phyloP scores from a whole-genome alignment of 2,329 filamentous ascomycete species.

The Curvularia eragrostidis region DNA sequence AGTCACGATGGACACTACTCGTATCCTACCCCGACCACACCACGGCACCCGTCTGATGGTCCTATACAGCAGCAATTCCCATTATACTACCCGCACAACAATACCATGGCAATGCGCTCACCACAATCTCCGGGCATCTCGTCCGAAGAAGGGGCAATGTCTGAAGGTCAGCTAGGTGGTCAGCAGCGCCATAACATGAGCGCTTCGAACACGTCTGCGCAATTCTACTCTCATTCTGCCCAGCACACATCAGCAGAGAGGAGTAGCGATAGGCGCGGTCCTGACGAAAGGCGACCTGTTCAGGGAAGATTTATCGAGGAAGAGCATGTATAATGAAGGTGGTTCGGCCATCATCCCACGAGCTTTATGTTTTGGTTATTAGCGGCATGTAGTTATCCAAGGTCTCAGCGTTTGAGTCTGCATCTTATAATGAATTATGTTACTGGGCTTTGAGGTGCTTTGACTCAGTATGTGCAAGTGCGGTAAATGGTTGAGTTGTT shows the following conservation, averaged over 20 bases:
- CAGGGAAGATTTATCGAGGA: conserved; percentile 19
- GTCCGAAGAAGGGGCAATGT: conserved; percentile 24
- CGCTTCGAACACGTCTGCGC: neutral
- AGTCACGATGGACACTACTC: conserved; percentile 32
- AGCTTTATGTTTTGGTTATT: neutral
- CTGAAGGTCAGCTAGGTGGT: conserved; percentile 1
- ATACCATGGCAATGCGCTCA: conserved; percentile 24
- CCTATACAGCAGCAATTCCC: conserved; percentile 28
- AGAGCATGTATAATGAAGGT: conserved; percentile 6
- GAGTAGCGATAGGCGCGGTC: neutral
- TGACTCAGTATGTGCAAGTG: neutral
- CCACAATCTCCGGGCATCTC: conserved; percentile 24
- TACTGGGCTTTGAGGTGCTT: neutral
- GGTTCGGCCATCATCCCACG: neutral
- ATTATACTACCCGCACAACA: conserved; percentile 40
- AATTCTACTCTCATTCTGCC: neutral
- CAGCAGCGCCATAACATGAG: neutral
- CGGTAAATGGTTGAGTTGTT: neutral
- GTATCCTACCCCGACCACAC: conserved; percentile 33
- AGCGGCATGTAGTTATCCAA: neutral
- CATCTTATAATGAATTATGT: neutral
- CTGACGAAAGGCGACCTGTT: conserved; percentile 4
- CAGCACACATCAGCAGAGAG: conserved; percentile 7
- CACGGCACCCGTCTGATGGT: conserved; percentile 18
- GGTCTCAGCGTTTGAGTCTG: neutral